These are phyloP conservation scores for Fraxinus dipetala DNA, from an alignment of 305 asterid species.

Conservation along the genomic window DNA sequence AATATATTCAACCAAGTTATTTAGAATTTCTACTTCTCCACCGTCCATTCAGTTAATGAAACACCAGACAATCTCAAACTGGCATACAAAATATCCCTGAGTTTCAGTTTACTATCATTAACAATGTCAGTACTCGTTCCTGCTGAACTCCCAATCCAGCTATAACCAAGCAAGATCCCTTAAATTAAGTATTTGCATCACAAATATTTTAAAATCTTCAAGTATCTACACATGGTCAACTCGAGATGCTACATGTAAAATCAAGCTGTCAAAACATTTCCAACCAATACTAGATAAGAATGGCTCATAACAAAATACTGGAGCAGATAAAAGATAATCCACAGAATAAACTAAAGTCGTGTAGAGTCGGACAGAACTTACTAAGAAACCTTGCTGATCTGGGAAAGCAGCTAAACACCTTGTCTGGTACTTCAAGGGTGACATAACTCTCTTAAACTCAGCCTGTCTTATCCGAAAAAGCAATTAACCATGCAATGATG, in stretches of 20 bases:
- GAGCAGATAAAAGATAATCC: neutral
- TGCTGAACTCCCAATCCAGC: neutral
- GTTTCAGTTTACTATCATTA: constrained; percentile 5
- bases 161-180: constrained; percentile 10
- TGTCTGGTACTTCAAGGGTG: constrained; percentile 91
- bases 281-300: constrained; percentile 4
- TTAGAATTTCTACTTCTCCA: neutral
- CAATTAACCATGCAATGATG: constrained; percentile 21
- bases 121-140: neutral
- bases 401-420: constrained; percentile 96
- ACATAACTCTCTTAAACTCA: constrained; percentile 75
- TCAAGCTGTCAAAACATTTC: neutral
- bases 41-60: neutral
- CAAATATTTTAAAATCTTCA: neutral
- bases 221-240: neutral
- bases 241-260: neutral
- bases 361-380: constrained; percentile 31
- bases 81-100: constrained; percentile 10
- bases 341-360: neutral
- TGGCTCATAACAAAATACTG: neutral
- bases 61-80: neutral
- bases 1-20: neutral
- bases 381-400: constrained; percentile 92
- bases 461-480: constrained; percentile 40
- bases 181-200: constrained; percentile 7